These are phyloP conservation scores for Salix koriyanagi DNA, from an alignment of 345 rosid species.

Conservation along the genomic window DNA sequence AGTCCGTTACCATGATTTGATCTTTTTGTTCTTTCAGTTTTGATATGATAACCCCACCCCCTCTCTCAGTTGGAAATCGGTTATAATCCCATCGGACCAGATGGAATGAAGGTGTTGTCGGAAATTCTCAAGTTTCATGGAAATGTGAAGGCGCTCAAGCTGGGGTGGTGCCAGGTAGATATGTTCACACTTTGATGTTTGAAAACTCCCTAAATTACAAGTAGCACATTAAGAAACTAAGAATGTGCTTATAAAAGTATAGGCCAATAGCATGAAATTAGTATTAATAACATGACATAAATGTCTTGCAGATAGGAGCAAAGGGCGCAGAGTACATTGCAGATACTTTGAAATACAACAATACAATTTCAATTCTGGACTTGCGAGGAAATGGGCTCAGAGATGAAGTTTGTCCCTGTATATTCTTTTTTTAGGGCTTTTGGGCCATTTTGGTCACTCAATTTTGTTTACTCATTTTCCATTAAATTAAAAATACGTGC, in stretches of 20 bases:
- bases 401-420: conserved; percentile 60
- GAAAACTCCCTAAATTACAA: too few relatives aligned
- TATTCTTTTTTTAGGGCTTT: background rate
- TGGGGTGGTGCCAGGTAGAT: conserved; percentile 96
- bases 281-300: conserved; percentile 5
- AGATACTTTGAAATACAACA: conserved; percentile 84
- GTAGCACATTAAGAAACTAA: too few relatives aligned
- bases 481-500: conserved; percentile 21
- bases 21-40: conserved; percentile 2
- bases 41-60: background rate
- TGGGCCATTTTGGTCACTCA: background rate
- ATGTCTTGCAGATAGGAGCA: conserved; percentile 67
- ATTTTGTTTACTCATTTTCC: background rate
- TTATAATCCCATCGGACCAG: conserved; percentile 88
- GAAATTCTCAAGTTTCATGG: conserved; percentile 95
- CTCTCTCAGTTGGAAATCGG: conserved; percentile 73
- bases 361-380: conserved; percentile 71
- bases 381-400: conserved; percentile 90
- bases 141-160: conserved; percentile 75
- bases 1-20: conserved; percentile 20
- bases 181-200: background rate
- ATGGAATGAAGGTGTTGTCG: conserved; percentile 75
- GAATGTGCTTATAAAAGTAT: background rate
- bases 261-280: background rate
- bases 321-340: conserved; percentile 81